Conservation (phyloP, 1,139 yeast genomes). For the Protomyces inouyei region DNA sequence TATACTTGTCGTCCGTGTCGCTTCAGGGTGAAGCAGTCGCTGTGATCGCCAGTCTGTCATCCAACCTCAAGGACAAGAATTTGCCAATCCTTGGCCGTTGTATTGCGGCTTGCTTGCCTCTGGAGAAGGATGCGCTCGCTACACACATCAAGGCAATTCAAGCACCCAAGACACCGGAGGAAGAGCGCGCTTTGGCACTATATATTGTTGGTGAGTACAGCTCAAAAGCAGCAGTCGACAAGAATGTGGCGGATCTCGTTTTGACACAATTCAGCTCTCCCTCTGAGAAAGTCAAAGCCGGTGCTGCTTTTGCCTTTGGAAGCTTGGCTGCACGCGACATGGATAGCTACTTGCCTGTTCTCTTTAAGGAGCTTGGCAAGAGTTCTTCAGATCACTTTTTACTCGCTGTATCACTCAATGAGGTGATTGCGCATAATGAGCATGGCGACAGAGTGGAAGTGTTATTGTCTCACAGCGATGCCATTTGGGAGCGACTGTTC, state of each 20-base stretch:
- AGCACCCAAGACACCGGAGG: constrained; percentile 20
- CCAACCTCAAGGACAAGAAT: neutral
- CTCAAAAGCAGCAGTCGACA: constrained; percentile 32
- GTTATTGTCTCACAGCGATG: constrained; percentile 28
- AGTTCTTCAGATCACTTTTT: constrained; percentile 37
- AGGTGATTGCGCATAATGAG: constrained; percentile 23
- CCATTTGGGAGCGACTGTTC: constrained; percentile 37
- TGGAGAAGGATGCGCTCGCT: neutral
- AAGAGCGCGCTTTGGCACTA: constrained; percentile 2
- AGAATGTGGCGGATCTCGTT: constrained; percentile 38
- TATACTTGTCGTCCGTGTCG: neutral
- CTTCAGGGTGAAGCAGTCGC: neutral
- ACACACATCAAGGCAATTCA: neutral
- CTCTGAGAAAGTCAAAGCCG: constrained; percentile 43
- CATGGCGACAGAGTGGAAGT: neutral
- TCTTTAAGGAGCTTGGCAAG: constrained; percentile 40
- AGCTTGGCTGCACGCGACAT: constrained; percentile 46
- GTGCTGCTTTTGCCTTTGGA: constrained; percentile 55
- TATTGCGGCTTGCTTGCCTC: neutral
- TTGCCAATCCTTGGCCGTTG: neutral
- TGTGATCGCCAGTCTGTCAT: neutral
- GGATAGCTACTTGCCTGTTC: constrained; percentile 39
- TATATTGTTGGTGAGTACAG: constrained; percentile 18
- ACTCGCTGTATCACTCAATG: constrained; percentile 29
- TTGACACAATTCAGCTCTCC: constrained; percentile 29